Evolutionary conservation across 257 asterid species (phyloP).

Genomic region (Phtheirospermum japonicum): DNA sequence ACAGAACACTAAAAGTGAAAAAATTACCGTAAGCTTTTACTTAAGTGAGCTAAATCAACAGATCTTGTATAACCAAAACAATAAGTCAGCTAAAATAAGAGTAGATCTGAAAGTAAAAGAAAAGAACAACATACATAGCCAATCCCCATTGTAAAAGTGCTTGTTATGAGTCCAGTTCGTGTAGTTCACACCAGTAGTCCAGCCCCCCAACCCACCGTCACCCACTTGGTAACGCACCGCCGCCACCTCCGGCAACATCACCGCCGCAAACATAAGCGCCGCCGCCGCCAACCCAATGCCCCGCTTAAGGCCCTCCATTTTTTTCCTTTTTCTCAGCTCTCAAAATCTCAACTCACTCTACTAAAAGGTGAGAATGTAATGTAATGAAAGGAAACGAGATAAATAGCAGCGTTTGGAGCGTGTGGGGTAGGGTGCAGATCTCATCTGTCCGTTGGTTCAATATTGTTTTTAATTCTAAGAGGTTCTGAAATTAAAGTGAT

Average conservation of each 20-base stretch:
- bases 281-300: conserved; percentile 35
- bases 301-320: conserved; percentile 33
- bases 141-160: conserved; percentile 62
- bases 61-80: conserved; percentile 17
- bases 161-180: conserved; percentile 55
- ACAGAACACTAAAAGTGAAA: neutral
- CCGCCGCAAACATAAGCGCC: conserved; percentile 41
- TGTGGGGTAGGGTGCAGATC: too few species aligned
- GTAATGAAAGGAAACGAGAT: too few species aligned
- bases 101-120: conserved; percentile 34
- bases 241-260: conserved; percentile 49
- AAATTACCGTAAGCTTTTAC: neutral
- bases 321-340: too few species aligned
- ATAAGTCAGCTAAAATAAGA: neutral
- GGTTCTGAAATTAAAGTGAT: too few species aligned
- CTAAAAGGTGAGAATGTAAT: too few species aligned
- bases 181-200: conserved; percentile 52
- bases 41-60: conserved; percentile 20
- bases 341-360: too few species aligned
- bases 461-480: too few species aligned
- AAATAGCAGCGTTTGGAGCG: too few species aligned
- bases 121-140: conserved; percentile 57
- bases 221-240: conserved; percentile 59
- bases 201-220: conserved; percentile 31
- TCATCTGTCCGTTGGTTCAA: too few species aligned